These are phyloP conservation scores for Xylaria sp. DNA, from an alignment of 2,329 filamentous ascomycete species.

Conservation along the genomic window DNA sequence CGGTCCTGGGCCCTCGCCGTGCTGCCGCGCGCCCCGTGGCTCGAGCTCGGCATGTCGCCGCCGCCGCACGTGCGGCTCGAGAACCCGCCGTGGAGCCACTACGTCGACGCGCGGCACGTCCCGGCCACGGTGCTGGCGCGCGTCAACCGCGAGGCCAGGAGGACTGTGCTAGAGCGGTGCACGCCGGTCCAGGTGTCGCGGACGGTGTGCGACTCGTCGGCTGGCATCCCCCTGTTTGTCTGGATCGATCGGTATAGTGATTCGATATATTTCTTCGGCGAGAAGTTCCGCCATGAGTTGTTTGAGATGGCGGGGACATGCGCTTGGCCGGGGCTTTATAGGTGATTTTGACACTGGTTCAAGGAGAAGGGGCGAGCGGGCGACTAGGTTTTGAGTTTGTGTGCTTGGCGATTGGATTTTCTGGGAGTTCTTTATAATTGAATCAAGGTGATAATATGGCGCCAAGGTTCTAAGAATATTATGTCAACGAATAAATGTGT, in stretches of 20 bases:
- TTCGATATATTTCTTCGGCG: conserved; percentile 24
- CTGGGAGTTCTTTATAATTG: too few relatives aligned
- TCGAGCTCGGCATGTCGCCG: conserved; percentile 28
- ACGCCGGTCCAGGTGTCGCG: conserved; percentile 27
- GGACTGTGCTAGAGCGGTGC: conserved; percentile 26
- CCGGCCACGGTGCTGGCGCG: conserved; percentile 22
- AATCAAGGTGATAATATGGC: too few relatives aligned
- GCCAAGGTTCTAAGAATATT: too few relatives aligned
- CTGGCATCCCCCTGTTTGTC: conserved; percentile 18
- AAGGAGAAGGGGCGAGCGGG: too few relatives aligned
- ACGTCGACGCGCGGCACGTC: conserved; percentile 27
- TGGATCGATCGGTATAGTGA: conserved; percentile 29
- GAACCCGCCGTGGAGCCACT: conserved; percentile 28
- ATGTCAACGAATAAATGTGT: too few relatives aligned
- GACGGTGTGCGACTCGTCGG: not conserved
- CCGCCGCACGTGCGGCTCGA: conserved; percentile 19
- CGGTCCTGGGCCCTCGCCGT: conserved; percentile 26
- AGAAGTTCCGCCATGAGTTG: conserved; percentile 8
- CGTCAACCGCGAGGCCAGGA: conserved; percentile 32
- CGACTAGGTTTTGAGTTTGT: too few relatives aligned
- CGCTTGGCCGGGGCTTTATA: conserved; percentile 22
- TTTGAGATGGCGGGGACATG: conserved; percentile 24
- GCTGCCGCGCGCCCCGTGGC: conserved; percentile 18
- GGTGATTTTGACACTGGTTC: not conserved
- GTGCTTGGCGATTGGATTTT: too few relatives aligned